A percentile compares a stretch with the other conserved stretches of the same genome.
phyloP scores from a whole-genome alignment of 2,329 filamentous ascomycete species.

The Hypoxylon sp. region DNA sequence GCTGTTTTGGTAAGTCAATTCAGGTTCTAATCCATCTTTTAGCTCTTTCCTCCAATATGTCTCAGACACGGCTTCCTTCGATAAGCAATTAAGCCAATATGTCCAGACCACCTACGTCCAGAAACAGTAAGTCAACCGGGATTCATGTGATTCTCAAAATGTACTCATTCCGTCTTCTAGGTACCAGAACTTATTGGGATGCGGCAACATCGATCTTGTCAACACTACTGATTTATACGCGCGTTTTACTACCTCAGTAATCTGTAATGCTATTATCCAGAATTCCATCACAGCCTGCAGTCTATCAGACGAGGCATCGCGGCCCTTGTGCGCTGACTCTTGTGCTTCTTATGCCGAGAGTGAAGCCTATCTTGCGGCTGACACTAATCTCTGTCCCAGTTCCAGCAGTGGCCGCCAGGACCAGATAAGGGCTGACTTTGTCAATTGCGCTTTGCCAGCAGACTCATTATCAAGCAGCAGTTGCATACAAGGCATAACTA shows the following conservation, averaged over 20 bases:
- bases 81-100: slow-evolving; percentile 79
- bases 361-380: slow-evolving; percentile 85
- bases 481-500: slow-evolving; percentile 82
- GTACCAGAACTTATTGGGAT: slow-evolving; percentile 86
- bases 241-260: slow-evolving; percentile 89
- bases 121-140: slow-evolving; percentile 72
- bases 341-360: slow-evolving; percentile 90
- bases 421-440: slow-evolving; percentile 92
- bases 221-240: slow-evolving; percentile 89
- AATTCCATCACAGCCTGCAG: slow-evolving; percentile 81
- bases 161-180: slow-evolving; percentile 61
- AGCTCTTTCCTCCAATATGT: slow-evolving; percentile 91
- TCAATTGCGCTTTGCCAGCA: slow-evolving; percentile 86
- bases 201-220: slow-evolving; percentile 79
- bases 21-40: slow-evolving; percentile 35
- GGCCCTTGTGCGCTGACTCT: slow-evolving; percentile 87
- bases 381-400: slow-evolving; percentile 77
- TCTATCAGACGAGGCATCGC: slow-evolving; percentile 72
- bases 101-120: slow-evolving; percentile 81
- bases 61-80: slow-evolving; percentile 81
- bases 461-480: slow-evolving; percentile 77
- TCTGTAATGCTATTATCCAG: slow-evolving; percentile 95
- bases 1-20: neutral
- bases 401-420: slow-evolving; percentile 74
- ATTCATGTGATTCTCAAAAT: slow-evolving; percentile 4